Percentiles rank a stretch among this genome's conserved stretches.
These are phyloP conservation scores for Eudorina sp. DNA, from an alignment of 139 green algal species.

Conservation along the genomic window DNA sequence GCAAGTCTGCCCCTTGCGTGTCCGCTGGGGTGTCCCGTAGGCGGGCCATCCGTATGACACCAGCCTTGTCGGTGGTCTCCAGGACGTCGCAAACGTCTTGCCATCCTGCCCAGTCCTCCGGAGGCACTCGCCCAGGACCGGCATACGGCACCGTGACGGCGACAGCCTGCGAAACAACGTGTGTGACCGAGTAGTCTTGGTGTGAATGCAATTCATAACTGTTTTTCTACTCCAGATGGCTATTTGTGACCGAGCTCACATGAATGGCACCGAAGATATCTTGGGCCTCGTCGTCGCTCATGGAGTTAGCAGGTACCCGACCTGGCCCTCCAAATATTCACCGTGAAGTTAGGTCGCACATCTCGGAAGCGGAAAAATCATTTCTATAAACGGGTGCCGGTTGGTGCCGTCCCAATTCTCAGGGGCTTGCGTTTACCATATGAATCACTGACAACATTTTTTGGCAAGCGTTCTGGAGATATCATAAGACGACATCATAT, in stretches of 20 bases:
- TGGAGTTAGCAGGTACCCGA: neutral
- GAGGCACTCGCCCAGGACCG: neutral
- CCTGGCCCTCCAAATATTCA: too few species aligned
- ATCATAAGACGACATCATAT: too few species aligned
- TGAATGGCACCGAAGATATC: neutral
- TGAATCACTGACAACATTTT: too few species aligned
- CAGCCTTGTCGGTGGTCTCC: neutral
- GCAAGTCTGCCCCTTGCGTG: neutral
- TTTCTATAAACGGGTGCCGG: too few species aligned
- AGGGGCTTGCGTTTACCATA: too few species aligned
- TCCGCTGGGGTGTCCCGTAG: neutral
- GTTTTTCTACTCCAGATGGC: too few species aligned
- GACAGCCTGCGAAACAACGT: neutral
- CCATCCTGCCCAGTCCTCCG: neutral
- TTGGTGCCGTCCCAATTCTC: too few species aligned
- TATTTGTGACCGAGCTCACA: neutral
- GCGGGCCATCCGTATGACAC: neutral
- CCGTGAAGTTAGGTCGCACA: too few species aligned
- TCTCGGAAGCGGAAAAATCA: too few species aligned
- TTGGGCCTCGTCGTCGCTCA: neutral
- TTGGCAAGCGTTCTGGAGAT: too few species aligned
- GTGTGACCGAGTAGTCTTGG: neutral
- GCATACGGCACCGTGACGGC: neutral
- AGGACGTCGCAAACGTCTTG: neutral
- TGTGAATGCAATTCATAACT: neutral